A percentile compares a stretch with the other conserved stretches of the same genome.
phyloP scores from a whole-genome alignment of 2,329 filamentous ascomycete genomes.

The Basipetospora sp. region DNA sequence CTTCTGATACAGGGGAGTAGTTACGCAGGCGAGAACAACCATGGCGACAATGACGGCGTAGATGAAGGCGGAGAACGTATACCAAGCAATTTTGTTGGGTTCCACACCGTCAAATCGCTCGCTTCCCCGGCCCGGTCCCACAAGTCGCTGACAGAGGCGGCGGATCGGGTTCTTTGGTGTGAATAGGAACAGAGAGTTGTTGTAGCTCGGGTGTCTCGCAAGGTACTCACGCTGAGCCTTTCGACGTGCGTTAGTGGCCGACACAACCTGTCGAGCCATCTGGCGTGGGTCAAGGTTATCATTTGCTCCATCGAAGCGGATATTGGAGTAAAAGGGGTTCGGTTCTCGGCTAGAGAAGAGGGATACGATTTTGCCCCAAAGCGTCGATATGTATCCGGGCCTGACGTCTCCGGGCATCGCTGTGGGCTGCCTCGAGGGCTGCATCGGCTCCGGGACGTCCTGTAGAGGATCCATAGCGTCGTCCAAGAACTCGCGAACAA shows the following conservation, averaged over 20 bases:
- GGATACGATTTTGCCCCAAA: conserved; percentile 46
- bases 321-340: conserved; percentile 84
- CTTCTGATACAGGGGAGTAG: conserved; percentile 86
- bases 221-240: conserved; percentile 85
- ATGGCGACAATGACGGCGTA: conserved; percentile 91
- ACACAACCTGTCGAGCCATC: conserved; percentile 82
- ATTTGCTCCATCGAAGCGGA: conserved; percentile 53
- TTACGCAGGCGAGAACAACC: conserved; percentile 91
- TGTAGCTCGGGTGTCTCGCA: conserved; percentile 74
- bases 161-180: conserved; percentile 62
- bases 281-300: conserved; percentile 63
- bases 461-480: conserved; percentile 41
- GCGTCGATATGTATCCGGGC: conserved; percentile 42
- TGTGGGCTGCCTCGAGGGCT: conserved; percentile 10
- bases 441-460: conserved; percentile 17
- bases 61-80: conserved; percentile 80
- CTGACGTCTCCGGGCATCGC: conserved; percentile 25
- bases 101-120: conserved; percentile 81
- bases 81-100: conserved; percentile 83
- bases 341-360: conserved; percentile 54
- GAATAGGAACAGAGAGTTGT: conserved; percentile 82
- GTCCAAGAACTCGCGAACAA: conserved; percentile 87
- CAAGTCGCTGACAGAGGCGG: conserved; percentile 70
- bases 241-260: conserved; percentile 67
- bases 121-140: conserved; percentile 75